These are phyloP conservation scores for Uncinocarpus reesii DNA, from an alignment of 2,329 filamentous ascomycete genomes.

Conservation along the genomic window DNA sequence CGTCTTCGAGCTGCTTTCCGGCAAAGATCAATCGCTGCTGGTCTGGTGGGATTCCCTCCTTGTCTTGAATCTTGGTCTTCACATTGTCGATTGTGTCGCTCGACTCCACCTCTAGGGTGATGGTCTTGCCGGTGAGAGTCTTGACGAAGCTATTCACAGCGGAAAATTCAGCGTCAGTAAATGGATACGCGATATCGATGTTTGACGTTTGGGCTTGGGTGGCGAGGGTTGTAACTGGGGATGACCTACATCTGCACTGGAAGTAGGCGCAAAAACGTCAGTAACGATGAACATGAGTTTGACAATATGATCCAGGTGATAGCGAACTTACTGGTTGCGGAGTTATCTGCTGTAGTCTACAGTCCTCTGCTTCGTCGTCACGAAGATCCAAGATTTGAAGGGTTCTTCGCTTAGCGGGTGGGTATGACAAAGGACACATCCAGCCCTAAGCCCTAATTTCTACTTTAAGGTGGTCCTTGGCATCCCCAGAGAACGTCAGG, in stretches of 20 bases:
- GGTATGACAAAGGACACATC: constrained; percentile 22
- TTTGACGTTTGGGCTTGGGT: constrained; percentile 19
- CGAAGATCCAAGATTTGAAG: constrained; percentile 24
- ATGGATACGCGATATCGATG: not conserved
- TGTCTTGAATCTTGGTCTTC: constrained; percentile 67
- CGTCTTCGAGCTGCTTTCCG: constrained; percentile 53
- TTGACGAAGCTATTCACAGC: constrained; percentile 52
- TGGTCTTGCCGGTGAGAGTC: constrained; percentile 65
- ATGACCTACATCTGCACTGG: constrained; percentile 80
- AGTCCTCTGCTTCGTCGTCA: constrained; percentile 23
- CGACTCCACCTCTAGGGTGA: constrained; percentile 57
- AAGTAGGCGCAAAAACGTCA: constrained; percentile 39
- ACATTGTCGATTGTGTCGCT: constrained; percentile 63
- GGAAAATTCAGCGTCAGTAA: constrained; percentile 13
- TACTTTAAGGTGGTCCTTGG: too few relatives aligned
- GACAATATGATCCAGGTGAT: constrained; percentile 15
- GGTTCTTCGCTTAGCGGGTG: constrained; percentile 37
- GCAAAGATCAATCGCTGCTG: constrained; percentile 62
- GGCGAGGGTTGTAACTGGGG: constrained; percentile 20
- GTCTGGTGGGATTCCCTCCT: constrained; percentile 65
- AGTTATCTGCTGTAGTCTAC: constrained; percentile 34
- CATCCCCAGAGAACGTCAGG: too few relatives aligned
- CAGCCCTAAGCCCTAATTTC: constrained; percentile 35
- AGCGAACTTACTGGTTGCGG: constrained; percentile 42
- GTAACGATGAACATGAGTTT: constrained; percentile 20